phyloP scores from a whole-genome alignment of 2,329 filamentous ascomycete species.

The Aspergillus neotritici region DNA sequence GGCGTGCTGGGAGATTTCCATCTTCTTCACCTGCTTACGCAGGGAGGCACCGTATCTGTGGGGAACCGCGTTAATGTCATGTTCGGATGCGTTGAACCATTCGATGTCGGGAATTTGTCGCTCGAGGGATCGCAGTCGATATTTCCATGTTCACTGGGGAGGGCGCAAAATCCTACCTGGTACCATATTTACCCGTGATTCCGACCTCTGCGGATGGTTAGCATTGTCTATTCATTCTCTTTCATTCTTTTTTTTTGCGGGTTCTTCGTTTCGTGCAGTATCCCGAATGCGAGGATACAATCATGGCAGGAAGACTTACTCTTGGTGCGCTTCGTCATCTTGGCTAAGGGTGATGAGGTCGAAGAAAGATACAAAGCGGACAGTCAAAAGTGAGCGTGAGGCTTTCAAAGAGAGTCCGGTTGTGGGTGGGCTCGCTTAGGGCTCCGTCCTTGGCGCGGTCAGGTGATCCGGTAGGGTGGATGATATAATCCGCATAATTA shows the following conservation, averaged over 20 bases:
- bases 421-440: constrained; percentile 40
- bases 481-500: constrained; percentile 4
- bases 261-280: not conserved
- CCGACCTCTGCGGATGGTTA: constrained; percentile 62
- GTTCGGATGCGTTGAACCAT: not conserved
- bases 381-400: constrained; percentile 28
- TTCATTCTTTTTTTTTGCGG: not conserved
- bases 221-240: constrained; percentile 2
- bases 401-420: constrained; percentile 29
- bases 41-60: constrained; percentile 95
- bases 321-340: constrained; percentile 94
- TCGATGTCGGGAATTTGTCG: constrained; percentile 12
- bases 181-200: constrained; percentile 98
- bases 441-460: constrained; percentile 27
- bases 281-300: too few species aligned
- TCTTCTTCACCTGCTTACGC: constrained; percentile 99
- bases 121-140: constrained; percentile 8
- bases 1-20: constrained; percentile 98
- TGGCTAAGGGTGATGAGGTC: constrained; percentile 46
- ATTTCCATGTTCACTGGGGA: constrained; percentile 15
- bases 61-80: constrained; percentile 19
- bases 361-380: constrained; percentile 34
- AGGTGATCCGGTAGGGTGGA: constrained; percentile 18
- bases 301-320: constrained; percentile 40
- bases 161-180: constrained; percentile 61